Evolutionary conservation across 1,284 basidiomycete genomes (phyloP).

Genomic region (Cystobasidium slooffiae): DNA sequence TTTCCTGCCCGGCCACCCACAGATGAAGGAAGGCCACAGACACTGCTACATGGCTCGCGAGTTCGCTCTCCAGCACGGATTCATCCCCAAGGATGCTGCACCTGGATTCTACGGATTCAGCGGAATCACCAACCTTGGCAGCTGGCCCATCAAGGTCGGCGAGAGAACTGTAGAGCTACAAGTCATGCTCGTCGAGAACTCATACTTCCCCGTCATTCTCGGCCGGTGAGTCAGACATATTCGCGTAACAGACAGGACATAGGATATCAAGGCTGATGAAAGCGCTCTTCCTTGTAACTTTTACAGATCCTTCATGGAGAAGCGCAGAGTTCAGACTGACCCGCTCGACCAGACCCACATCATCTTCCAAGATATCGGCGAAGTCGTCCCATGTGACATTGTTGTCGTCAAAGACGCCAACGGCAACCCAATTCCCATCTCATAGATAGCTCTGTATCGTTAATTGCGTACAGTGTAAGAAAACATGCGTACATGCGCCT

Average conservation of each 20-base stretch:
- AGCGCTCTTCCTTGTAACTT: background rate
- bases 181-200: conserved; percentile 80
- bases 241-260: background rate
- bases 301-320: conserved; percentile 80
- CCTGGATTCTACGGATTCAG: conserved; percentile 80
- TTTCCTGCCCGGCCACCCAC: background rate
- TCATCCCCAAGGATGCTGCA: conserved; percentile 80
- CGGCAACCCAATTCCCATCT: conserved; percentile 51
- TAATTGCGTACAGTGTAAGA: background rate
- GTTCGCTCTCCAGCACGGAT: conserved; percentile 86
- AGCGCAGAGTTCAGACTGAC: conserved; percentile 77
- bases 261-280: background rate
- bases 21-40: conserved; percentile 85
- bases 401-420: conserved; percentile 67
- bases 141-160: conserved; percentile 60
- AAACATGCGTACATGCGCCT: background rate
- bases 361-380: conserved; percentile 92
- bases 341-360: conserved; percentile 81
- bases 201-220: conserved; percentile 94
- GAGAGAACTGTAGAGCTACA: conserved; percentile 60
- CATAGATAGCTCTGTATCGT: conserved; percentile 39
- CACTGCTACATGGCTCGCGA: conserved; percentile 94
- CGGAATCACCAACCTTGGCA: conserved; percentile 65
- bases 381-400: conserved; percentile 86
- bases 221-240: conserved; percentile 63